Conservation (phyloP, 805 yeast species). For the Soucietia sequanensis region DNA sequence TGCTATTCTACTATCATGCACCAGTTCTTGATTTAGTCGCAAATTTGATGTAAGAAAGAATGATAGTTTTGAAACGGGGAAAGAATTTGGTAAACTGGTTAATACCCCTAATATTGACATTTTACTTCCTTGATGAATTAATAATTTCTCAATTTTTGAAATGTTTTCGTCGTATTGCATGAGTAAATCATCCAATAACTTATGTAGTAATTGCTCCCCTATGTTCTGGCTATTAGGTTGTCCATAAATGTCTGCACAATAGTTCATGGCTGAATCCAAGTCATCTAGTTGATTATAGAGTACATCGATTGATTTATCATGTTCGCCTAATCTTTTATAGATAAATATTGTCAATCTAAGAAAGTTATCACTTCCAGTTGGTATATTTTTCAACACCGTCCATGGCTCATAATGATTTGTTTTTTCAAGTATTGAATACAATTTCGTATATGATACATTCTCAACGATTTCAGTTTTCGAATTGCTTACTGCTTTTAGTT, state of each 20-base stretch:
- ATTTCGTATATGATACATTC: constrained; percentile 24
- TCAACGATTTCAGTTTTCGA: constrained; percentile 12
- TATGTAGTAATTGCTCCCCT: constrained; percentile 49
- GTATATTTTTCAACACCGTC: constrained; percentile 33
- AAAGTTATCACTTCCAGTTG: constrained; percentile 29
- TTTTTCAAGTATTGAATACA: constrained; percentile 28
- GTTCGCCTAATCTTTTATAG: constrained; percentile 56
- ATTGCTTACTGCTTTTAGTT: constrained; percentile 13
- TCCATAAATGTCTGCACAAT: constrained; percentile 51
- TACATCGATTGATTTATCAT: constrained; percentile 61
- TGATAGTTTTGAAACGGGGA: constrained; percentile 45
- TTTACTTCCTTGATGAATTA: constrained; percentile 45
- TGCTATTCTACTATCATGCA: constrained; percentile 41
- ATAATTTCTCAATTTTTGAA: constrained; percentile 39
- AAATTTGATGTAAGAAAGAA: constrained; percentile 46
- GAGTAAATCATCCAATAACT: constrained; percentile 49
- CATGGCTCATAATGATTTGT: constrained; percentile 36
- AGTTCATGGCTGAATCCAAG: constrained; percentile 55
- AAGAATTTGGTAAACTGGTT: constrained; percentile 48
- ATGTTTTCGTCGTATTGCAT: constrained; percentile 32
- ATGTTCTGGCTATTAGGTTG: constrained; percentile 25
- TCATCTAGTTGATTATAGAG: constrained; percentile 57
- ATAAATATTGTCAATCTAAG: constrained; percentile 55
- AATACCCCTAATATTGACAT: constrained; percentile 48
- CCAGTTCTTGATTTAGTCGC: constrained; percentile 35